Conservation (phyloP, 257 asterid species). For the Penstemon eatonii region DNA sequence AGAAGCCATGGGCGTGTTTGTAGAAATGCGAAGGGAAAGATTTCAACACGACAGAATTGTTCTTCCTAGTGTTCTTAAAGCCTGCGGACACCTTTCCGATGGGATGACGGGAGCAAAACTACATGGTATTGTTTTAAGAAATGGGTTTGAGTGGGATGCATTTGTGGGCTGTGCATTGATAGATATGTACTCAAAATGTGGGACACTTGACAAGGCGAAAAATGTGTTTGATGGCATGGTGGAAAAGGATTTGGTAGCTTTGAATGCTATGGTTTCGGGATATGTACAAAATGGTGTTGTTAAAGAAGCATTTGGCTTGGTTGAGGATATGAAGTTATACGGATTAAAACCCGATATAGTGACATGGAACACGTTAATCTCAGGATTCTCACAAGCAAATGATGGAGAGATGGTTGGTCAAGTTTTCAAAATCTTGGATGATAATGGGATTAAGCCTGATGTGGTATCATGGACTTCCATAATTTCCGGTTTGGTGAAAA, state of each 20-base stretch:
- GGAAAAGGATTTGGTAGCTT: constrained; percentile 52
- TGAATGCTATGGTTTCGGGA: constrained; percentile 70
- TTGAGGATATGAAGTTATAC: constrained; percentile 42
- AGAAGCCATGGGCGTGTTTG: constrained; percentile 48
- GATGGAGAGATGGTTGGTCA: constrained; percentile 39
- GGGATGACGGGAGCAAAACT: constrained; percentile 44
- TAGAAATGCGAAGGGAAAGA: constrained; percentile 45
- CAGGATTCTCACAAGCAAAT: constrained; percentile 66
- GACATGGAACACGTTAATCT: constrained; percentile 65
- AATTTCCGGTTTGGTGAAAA: constrained; percentile 67
- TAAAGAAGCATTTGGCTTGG: constrained; percentile 40
- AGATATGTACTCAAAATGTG: constrained; percentile 65
- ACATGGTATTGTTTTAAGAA: constrained; percentile 50
- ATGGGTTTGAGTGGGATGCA: constrained; percentile 44
- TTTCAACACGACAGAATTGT: constrained; percentile 41
- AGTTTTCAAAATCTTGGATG: constrained; percentile 42
- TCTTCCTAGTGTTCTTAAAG: constrained; percentile 72
- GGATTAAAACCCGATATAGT: constrained; percentile 55
- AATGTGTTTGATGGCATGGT: constrained; percentile 50
- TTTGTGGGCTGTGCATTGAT: constrained; percentile 59
- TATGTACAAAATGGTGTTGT: constrained; percentile 43
- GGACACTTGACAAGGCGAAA: constrained; percentile 46
- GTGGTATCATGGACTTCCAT: constrained; percentile 72
- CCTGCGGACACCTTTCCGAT: constrained; percentile 66
- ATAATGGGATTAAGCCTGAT: constrained; percentile 54